Evolutionary conservation across 192 early-diverging fungal genomes (phyloP), one percentile per base, ranked within the genome.

Genomic region (Mortierella antarctica): DNA sequence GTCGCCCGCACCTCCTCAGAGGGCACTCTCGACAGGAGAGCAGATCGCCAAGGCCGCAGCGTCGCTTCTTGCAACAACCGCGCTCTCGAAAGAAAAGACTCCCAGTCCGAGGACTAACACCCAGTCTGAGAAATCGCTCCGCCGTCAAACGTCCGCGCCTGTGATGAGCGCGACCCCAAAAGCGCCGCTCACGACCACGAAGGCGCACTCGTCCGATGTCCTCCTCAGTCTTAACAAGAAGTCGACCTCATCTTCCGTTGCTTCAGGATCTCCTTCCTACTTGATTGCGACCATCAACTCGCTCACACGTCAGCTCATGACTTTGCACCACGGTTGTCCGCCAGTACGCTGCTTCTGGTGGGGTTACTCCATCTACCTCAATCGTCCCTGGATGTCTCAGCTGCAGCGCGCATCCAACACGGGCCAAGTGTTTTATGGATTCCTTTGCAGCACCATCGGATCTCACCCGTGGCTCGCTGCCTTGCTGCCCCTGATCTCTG

Each of bases 331-430:
- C 23, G 44, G 70, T 20, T 60, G 60, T 2, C 79, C 83, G 9
- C 41, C 77, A 14, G 15, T 31, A 4, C 44, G 70, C 47, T 57
- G 17, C 47, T 82, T 58, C 31, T 85, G 83, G 83, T 85, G 83
- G 83, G 83, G 83, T 4, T 85, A 74, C 21, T 79, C 82, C 56
- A 85, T 85, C 52, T 85, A 82, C 41, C 62, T 85, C 5, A 79
- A 79, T 7, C 73, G 77, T 47, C 55, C 70, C 44, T 78, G 78
- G 49, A 85, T 85, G 74, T 51, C 46, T 21, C 51, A 51, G 2
- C 65, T 85, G 17, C 71, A 85, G 42, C 74, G 67, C 10, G 83
- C 72, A 23, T 65, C 74, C n/a, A 82, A 67, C 45, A 77, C 81
- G 40, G 57, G 79, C 14, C 64, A 66, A 8, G 46, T 70, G 17